These are phyloP conservation scores for Flagelloscypha sp. DNA, from an alignment of 768 basidiomycete species.

Conservation along the genomic window DNA sequence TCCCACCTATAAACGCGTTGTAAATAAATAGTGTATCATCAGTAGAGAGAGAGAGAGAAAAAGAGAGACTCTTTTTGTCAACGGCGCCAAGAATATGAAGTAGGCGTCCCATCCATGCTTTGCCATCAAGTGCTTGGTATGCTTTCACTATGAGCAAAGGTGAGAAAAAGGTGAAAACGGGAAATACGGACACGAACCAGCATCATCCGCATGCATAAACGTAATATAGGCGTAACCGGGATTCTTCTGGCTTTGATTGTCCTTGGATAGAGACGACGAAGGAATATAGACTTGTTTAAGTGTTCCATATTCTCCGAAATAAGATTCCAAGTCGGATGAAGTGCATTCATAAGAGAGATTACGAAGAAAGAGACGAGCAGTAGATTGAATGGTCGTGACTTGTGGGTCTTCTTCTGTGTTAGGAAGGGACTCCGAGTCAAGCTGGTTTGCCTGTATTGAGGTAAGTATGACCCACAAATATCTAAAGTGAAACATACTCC, in stretches of 20 bases:
- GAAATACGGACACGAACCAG: no score
- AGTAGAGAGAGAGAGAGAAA: no score
- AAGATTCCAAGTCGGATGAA: slow-evolving; percentile 50
- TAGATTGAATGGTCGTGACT: slow-evolving; percentile 53
- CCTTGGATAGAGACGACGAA: slow-evolving; percentile 22
- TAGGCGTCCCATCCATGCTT: slow-evolving; percentile 84
- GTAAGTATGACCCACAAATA: no score
- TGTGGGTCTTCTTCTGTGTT: slow-evolving; percentile 24
- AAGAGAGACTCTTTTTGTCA: slow-evolving; percentile 53
- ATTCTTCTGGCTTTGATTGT: slow-evolving; percentile 41
- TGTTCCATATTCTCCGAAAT: slow-evolving; percentile 27
- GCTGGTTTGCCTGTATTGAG: slow-evolving; percentile 4
- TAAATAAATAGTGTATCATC: no score
- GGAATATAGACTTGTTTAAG: slow-evolving; percentile 39
- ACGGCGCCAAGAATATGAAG: slow-evolving; percentile 86
- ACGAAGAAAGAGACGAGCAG: slow-evolving; percentile 83
- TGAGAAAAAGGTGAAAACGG: neutral
- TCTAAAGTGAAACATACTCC: no score
- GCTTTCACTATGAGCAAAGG: slow-evolving; percentile 39
- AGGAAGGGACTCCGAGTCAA: neutral
- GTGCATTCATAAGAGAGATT: slow-evolving; percentile 87
- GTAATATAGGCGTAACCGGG: slow-evolving; percentile 47
- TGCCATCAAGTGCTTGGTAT: slow-evolving; percentile 70
- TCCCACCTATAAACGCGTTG: no score
- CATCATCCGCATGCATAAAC: slow-evolving; percentile 30